phyloP scores from a whole-genome alignment of 2,329 filamentous ascomycete species.

The Talaromyces sp. region DNA sequence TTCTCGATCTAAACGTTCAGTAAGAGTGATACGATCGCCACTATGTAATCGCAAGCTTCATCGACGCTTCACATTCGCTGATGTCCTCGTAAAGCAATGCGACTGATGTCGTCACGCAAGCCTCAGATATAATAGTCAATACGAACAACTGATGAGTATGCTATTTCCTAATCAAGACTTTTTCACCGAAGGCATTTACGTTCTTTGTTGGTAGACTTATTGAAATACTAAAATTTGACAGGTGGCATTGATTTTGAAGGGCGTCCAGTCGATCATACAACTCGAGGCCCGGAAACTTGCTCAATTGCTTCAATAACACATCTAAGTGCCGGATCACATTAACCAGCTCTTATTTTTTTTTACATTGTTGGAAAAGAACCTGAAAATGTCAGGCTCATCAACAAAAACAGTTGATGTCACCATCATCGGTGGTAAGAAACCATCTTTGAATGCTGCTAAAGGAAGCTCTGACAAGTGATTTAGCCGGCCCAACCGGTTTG shows the following conservation, averaged over 20 bases:
- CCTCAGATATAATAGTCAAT: background rate
- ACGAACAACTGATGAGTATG: background rate
- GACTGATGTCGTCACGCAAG: background rate
- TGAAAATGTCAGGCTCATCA: background rate
- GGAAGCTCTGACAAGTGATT: background rate
- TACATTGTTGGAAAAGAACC: background rate
- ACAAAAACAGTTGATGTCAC: slow-evolving; percentile 1
- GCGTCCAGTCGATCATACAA: background rate
- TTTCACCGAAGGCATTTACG: background rate
- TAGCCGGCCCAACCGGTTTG: slow-evolving; percentile 6
- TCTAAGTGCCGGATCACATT: background rate
- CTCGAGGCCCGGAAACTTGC: background rate
- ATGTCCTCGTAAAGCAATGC: background rate
- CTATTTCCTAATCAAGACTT: background rate
- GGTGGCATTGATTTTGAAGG: background rate
- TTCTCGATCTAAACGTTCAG: background rate
- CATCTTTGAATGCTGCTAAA: background rate
- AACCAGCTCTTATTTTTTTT: background rate
- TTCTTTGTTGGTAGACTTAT: background rate
- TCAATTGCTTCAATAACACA: background rate
- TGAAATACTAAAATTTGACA: background rate
- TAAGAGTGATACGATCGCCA: background rate
- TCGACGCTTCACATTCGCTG: background rate
- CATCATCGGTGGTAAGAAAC: slow-evolving; percentile 8
- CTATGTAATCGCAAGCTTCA: background rate